A percentile compares a stretch with the other conserved stretches of the same genome.
Evolutionary conservation across 1,284 basidiomycete species (phyloP).

Genomic region (Megacollybia platyphylla): DNA sequence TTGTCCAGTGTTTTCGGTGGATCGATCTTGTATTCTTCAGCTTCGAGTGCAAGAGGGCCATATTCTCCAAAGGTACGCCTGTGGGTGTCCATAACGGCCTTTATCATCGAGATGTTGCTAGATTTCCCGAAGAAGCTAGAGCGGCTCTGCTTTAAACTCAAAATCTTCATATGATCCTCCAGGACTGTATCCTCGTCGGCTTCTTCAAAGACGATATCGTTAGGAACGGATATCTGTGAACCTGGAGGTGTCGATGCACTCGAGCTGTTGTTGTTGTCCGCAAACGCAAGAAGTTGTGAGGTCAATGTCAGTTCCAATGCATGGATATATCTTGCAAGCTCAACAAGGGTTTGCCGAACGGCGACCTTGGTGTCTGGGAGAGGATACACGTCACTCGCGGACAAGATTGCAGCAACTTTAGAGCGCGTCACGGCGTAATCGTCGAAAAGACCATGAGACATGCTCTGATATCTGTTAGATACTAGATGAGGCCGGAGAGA

Average conservation of each 20-base stretch:
- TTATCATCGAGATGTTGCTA: constrained; percentile 6
- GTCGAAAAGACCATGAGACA: background rate
- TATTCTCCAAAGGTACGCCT: constrained; percentile 1
- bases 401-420: constrained; percentile 6
- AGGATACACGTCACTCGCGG: constrained; percentile 3
- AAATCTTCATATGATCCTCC: background rate
- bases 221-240: no score
- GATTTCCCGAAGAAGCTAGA: constrained; percentile 6
- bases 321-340: constrained; percentile 5
- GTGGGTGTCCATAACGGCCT: constrained; percentile 6
- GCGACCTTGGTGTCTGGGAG: constrained; percentile 5
- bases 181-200: background rate
- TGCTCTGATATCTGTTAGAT: no score
- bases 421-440: constrained; percentile 1
- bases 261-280: no score
- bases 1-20: background rate
- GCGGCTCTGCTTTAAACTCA: background rate
- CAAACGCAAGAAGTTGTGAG: background rate
- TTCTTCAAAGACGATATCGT: background rate
- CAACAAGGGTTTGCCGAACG: constrained; percentile 5
- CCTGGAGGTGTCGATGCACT: no score
- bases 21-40: background rate
- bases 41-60: background rate
- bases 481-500: no score
- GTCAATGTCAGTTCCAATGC: constrained; percentile 5